Evolutionary conservation across 495 filamentous ascomycete species (phyloP).

Genomic region (Neurospora sp.): DNA sequence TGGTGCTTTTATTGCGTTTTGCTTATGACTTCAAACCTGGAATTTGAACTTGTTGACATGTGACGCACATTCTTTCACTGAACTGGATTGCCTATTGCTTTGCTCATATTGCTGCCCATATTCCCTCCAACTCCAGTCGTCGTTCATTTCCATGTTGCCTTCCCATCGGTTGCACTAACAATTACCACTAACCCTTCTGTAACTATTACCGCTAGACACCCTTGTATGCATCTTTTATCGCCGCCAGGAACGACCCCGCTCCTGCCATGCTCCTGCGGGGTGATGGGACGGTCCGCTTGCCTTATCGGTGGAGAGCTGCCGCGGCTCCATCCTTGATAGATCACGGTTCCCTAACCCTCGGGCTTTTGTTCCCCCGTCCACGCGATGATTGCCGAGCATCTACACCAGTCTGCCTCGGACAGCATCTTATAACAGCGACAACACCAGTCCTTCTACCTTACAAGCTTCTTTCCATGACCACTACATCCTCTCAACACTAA

Average conservation of each 20-base stretch:
- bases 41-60: not conserved
- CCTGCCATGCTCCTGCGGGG: not conserved
- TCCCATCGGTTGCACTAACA: not conserved
- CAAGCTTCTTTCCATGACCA: not conserved
- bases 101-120: no score
- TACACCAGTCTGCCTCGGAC: not conserved
- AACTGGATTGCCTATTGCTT: no score
- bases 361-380: not conserved
- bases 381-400: not conserved
- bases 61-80: no score
- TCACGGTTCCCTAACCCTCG: not conserved
- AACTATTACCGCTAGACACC: not conserved
- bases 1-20: not conserved
- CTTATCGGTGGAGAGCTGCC: not conserved
- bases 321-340: not conserved
- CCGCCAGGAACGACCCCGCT: no score
- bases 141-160: no score
- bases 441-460: not conserved
- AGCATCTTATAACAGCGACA: not conserved
- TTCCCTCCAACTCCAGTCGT: no score
- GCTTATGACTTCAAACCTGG: not conserved
- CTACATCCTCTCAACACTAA: not conserved
- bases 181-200: not conserved
- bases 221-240: no score
- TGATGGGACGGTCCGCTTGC: not conserved